Percentiles rank a stretch among this genome's conserved stretches.
Evolutionary conservation across 306 rosid species (phyloP).

Genomic region (Corylus americana): DNA sequence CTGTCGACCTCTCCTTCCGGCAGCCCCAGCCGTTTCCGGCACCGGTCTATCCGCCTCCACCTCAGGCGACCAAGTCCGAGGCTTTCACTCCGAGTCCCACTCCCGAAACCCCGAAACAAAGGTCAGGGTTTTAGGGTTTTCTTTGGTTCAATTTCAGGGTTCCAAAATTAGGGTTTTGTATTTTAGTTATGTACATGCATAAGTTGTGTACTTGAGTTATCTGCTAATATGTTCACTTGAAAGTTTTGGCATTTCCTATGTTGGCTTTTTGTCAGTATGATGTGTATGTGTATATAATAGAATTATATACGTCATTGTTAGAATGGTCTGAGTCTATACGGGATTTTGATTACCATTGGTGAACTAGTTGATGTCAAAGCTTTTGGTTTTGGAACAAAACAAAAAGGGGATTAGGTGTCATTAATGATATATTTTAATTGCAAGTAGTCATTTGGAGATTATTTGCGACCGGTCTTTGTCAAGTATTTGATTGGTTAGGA

Average conservation of each 20-base stretch:
- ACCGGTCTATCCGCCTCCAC: conserved; percentile 4
- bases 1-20: conserved; percentile 41
- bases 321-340: background rate
- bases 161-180: conserved; percentile 4
- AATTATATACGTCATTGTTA: background rate
- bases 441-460: background rate
- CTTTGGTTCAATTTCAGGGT: background rate
- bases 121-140: conserved; percentile 33
- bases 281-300: background rate
- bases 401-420: background rate
- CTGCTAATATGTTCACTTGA: background rate
- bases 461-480: background rate
- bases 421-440: background rate
- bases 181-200: background rate
- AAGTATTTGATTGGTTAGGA: background rate
- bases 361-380: background rate
- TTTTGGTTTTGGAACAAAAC: background rate
- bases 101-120: conserved; percentile 46
- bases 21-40: conserved; percentile 31
- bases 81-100: conserved; percentile 33
- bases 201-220: background rate
- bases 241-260: background rate
- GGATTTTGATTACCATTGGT: background rate
- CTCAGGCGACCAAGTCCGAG: conserved; percentile 13
- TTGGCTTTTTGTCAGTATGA: background rate